Evolutionary conservation across 768 basidiomycete species (phyloP), one percentile per base, ranked within the genome.

Genomic region (Russula virescens): DNA sequence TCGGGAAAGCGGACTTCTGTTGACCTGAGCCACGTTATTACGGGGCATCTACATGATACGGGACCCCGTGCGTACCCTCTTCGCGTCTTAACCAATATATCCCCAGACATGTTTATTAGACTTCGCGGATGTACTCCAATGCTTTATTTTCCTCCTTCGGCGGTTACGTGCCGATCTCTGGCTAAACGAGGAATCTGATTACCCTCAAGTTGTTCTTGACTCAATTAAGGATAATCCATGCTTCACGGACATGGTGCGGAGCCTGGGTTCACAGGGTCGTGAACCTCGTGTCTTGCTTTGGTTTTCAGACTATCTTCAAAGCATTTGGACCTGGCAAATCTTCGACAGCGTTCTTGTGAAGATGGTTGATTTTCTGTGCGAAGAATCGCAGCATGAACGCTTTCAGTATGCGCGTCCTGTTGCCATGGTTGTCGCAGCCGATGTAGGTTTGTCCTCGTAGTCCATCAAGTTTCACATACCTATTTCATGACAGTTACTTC

Each of bases 321-420:
- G 85, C n/a, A 69, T 88, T 52, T 77, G 78, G 67, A 73, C 74
- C 76, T 45, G 68, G 75, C 28, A 73, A 76, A 31, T 88, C n/a
- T 79, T 64, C 38, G 54, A 61, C 26, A 85, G 87, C 56, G 78
- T 88, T n/a, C 75, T 95, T 35, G 87, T 87, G 9, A 87, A 84
- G 71, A 79, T 88, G 42, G 75, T 84, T 16, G 83, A 85, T 64
- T 87, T 91, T 63, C 78, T 94, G 55, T 89, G 87, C 71, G 90
- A 89, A 70, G 86, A 91, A 66, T 73, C 90, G 21, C 93, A 94
- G 70, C 90, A 93, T 66, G 83, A 86, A 60, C 81, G 89, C 4
- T 88, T 90, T 70, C 73, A 77, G 53, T 75, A 78, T 26, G 74
- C 82, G 23, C 81, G 87, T 18, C 84, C 89, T 1, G 73, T 75